phyloP scores from a whole-genome alignment of 2,329 filamentous ascomycete species.

The Neofusicoccum sp. region DNA sequence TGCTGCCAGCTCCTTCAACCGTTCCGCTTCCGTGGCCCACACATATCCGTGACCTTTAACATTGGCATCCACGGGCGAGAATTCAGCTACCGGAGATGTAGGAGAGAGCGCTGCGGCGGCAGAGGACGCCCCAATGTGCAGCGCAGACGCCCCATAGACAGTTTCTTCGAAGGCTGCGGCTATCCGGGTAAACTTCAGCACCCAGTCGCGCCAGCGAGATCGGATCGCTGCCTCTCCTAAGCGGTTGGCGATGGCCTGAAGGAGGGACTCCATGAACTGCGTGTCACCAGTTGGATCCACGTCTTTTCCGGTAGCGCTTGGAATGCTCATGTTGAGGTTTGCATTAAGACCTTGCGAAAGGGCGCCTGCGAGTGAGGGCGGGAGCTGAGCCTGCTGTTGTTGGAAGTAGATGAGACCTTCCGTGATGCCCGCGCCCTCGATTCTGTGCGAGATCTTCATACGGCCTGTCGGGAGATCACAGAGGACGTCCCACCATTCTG shows the following conservation, averaged over 20 bases:
- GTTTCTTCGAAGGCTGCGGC: constrained; percentile 93
- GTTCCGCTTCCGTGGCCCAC: constrained; percentile 81
- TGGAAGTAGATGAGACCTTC: constrained; percentile 89
- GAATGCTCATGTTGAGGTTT: constrained; percentile 33
- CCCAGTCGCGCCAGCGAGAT: constrained; percentile 91
- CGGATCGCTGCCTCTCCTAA: constrained; percentile 86
- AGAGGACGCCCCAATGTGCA: constrained; percentile 71
- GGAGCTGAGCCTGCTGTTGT: constrained; percentile 57
- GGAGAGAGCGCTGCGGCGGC: constrained; percentile 52
- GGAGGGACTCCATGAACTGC: constrained; percentile 84
- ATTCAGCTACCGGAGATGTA: constrained; percentile 15
- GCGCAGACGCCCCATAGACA: constrained; percentile 88
- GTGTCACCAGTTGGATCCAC: constrained; percentile 81
- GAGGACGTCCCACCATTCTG: constrained; percentile 97
- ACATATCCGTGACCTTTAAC: constrained; percentile 89
- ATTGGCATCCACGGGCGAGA: constrained; percentile 40
- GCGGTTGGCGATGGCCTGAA: constrained; percentile 79
- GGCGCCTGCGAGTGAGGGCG: constrained; percentile 16
- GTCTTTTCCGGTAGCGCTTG: constrained; percentile 32
- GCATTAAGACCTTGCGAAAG: constrained; percentile 36
- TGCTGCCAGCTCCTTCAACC: constrained; percentile 83
- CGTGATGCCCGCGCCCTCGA: constrained; percentile 77
- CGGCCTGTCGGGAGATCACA: constrained; percentile 91
- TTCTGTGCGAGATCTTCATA: constrained; percentile 90
- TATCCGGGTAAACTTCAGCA: constrained; percentile 90